These are phyloP conservation scores for Fusarium floridanum DNA, from an alignment of 2,329 filamentous ascomycete species.

Conservation along the genomic window DNA sequence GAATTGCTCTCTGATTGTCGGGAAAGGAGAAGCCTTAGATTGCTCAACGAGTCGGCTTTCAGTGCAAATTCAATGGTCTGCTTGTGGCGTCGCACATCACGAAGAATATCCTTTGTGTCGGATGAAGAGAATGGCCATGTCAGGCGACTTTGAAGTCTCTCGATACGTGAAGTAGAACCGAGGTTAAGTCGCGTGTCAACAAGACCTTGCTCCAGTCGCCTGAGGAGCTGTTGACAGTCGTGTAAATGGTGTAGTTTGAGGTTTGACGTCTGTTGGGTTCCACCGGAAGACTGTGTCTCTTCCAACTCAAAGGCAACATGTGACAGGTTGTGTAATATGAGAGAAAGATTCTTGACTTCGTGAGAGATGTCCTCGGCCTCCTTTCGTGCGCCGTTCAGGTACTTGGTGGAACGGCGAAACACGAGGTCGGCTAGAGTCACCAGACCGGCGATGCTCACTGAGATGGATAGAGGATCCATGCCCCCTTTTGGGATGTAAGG, in stretches of 20 bases:
- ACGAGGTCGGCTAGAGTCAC: slow-evolving; percentile 26
- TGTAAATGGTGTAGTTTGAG: slow-evolving; percentile 6
- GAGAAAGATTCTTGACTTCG: slow-evolving; percentile 9
- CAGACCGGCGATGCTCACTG: slow-evolving; percentile 1
- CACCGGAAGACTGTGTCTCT: not conserved
- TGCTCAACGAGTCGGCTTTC: not conserved
- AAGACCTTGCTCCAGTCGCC: not conserved
- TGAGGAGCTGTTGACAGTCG: slow-evolving; percentile 6
- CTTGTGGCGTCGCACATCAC: slow-evolving; percentile 3
- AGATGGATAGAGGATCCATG: slow-evolving; percentile 8
- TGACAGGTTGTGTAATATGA: not conserved
- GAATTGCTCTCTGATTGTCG: not conserved
- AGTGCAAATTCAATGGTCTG: slow-evolving; percentile 8
- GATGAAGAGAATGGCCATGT: slow-evolving; percentile 12
- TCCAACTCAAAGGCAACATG: slow-evolving; percentile 17
- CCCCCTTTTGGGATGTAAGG: not conserved
- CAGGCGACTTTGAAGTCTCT: not conserved
- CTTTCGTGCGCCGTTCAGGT: not conserved
- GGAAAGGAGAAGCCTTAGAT: slow-evolving; percentile 3
- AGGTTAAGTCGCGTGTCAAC: not conserved
- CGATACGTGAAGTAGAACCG: not conserved
- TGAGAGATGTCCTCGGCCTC: slow-evolving; percentile 2
- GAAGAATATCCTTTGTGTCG: not conserved
- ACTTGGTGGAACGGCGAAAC: slow-evolving; percentile 2
- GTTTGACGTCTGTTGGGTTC: not conserved